Evolutionary conservation across 1,284 basidiomycete species (phyloP).

Genomic region (Lentinula novae-zelandiae): DNA sequence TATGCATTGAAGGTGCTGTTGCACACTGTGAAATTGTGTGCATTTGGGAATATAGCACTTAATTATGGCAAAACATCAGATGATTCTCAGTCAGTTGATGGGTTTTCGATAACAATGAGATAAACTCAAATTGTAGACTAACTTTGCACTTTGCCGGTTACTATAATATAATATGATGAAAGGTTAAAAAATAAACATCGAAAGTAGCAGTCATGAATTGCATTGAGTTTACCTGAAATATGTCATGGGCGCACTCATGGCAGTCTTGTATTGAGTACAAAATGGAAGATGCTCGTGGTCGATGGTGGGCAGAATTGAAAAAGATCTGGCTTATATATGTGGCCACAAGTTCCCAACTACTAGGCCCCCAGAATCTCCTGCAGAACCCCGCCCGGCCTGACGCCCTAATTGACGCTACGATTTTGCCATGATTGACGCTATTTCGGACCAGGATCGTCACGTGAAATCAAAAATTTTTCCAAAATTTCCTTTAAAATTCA

Average conservation of each 20-base stretch:
- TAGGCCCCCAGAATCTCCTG: too few species aligned
- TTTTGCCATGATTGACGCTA: too few species aligned
- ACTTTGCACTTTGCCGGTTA: neutral
- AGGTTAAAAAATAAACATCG: neutral
- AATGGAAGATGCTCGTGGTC: too few species aligned
- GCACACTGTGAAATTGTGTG: neutral
- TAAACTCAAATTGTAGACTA: neutral
- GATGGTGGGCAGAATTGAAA: too few species aligned
- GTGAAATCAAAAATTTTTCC: too few species aligned
- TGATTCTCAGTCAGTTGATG: neutral
- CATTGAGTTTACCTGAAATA: neutral
- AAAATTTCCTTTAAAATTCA: too few species aligned
- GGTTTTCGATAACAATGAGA: neutral
- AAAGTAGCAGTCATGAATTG: neutral
- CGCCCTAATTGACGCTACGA: too few species aligned
- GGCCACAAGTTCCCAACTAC: too few species aligned
- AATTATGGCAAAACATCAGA: neutral
- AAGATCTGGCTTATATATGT: too few species aligned
- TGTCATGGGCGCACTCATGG: neutral
- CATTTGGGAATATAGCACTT: neutral
- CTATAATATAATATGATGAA: neutral
- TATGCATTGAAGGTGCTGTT: neutral
- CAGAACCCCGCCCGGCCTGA: too few species aligned
- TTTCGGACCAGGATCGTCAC: too few species aligned
- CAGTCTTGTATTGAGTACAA: too few species aligned